Base-by-base conservation (phyloP, 202 grass and related monocot species). In the Hordeum pubiflorum region DNA sequence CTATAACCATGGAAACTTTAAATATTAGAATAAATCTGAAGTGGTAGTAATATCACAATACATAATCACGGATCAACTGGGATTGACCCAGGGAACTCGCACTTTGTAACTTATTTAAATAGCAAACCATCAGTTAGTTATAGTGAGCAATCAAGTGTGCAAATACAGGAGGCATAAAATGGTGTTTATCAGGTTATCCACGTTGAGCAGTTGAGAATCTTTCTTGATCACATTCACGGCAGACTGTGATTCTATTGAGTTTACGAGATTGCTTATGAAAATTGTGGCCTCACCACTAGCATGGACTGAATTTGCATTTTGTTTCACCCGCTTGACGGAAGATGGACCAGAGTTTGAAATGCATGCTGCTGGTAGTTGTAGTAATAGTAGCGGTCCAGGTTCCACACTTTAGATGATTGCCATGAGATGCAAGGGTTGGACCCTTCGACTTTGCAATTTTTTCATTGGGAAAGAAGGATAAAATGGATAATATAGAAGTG, bases 201-300 rank as follows among this genome's bases (percentile, higher is more conserved):
- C 1, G 10, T 72, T 78, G 31, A 29, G 23, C 2, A 52, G 15
- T 70, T 70, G 38, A 11, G 38, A 41, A 39, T 84, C 20, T 36
- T 50, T 65, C n/a, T 84, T 69, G 61, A 84, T 78, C 57, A 46
- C 55, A 77, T 26, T 27, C 20, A 62, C 9, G 11, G 7, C 31
- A 20, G 21, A 9, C 9, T 3, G 15, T 6, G 15, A 52, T 9
- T 34, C 23, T 62, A 27, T 60, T 62, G 74, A 60, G 27, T 0
- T 23, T 56, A 62, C 22, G 22, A 7, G 70, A 7, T 66, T 15
- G 29, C 17, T 65, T 65, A 65, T 5, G 32, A 36, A 48, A 37
- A n/a, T 72, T 72, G 15, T 63, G 74, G 39, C 55, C 55, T 63
- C 21, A 32, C 44, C 50, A 31, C 6, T 83, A 21, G 21, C 31